Base-by-base conservation (phyloP, 1,139 yeast genomes). In the Pichia terricola region DNA sequence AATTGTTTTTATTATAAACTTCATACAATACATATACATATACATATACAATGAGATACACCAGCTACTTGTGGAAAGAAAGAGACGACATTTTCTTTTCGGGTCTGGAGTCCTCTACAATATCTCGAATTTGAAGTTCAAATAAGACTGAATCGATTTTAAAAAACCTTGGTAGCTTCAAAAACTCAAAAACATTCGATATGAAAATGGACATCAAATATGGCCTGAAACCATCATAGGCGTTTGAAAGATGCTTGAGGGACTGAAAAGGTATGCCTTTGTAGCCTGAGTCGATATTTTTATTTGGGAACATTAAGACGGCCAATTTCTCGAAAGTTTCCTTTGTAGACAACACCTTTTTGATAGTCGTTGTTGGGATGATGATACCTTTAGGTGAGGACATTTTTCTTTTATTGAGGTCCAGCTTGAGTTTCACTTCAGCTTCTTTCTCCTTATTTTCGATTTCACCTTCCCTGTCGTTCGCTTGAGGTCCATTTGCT, bases 161-260 rank as follows among this genome's bases (percentile, higher is more conserved):
- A 39, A 55, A 56, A 37, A 33, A 55, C 27, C 41, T 40, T n/a
- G 56, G 56, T 40, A 55, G 42, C 16, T 44, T 45, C 34, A 50
- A 41, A 37, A 56, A 54, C 32, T 50, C 50, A 40, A 48, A 45
- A 4, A 53, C 44, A 40, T 49, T 51, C 7, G 45, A 45, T n/a
- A 45, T 3, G 7, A 55, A 44, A 8, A 56, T 37, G 4, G 45
- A 45, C 10, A 56, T 6, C 22, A 55, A 45, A 38, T 56, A 52
- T 8, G 52, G 49, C 28, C 51, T 46, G 26, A 57, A 51, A n/a
- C 50, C 53, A 32, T 50, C 46, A 42, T 49, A 55, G 4, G 50
- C 39, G n/a, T 34, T 34, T 10, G 52, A 41, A 7, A 52, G 42
- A 4, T 34, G 30, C 16, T 40, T 42, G 8, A 48, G 40, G 27